These are phyloP conservation scores for Sesbania bispinosa DNA, from an alignment of 306 rosid species.

Conservation along the genomic window DNA sequence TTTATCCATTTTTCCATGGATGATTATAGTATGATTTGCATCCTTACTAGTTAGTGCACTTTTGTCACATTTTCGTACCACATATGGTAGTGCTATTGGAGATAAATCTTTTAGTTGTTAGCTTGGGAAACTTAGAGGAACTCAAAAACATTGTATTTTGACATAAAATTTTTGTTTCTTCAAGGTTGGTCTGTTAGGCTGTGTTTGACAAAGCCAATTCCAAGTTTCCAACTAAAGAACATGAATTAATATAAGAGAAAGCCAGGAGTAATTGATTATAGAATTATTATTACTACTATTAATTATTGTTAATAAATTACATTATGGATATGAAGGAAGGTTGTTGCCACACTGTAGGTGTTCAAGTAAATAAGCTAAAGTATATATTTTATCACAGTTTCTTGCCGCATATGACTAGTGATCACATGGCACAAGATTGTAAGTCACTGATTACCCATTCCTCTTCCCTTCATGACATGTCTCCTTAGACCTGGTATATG, in stretches of 20 bases:
- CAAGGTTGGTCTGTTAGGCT: too few relatives aligned
- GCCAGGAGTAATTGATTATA: background rate
- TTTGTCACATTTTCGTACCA: too few relatives aligned
- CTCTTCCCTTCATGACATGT: constrained; percentile 90
- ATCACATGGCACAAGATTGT: constrained; percentile 10
- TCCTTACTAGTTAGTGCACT: too few relatives aligned
- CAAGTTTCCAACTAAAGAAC: background rate
- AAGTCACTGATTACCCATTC: constrained; percentile 37
- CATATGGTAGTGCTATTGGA: too few relatives aligned
- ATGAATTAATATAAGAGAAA: background rate
- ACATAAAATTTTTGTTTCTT: too few relatives aligned
- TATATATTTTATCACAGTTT: constrained; percentile 27
- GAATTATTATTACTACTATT: constrained; percentile 29
- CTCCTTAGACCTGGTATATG: constrained; percentile 86
- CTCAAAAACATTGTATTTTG: too few relatives aligned
- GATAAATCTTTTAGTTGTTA: too few relatives aligned
- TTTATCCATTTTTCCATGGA: too few relatives aligned
- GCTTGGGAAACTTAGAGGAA: too few relatives aligned
- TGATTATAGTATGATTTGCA: too few relatives aligned
- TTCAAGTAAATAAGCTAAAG: background rate
- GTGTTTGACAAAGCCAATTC: background rate
- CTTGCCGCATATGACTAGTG: constrained; percentile 25
- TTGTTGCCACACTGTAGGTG: constrained; percentile 23
- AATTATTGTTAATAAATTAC: constrained; percentile 34
- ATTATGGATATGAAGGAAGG: constrained; percentile 21